Percentiles rank a stretch among this genome's conserved stretches.
Conservation (phyloP, 192 early-diverging fungal species). For the Martensiomyces pterosporus region DNA sequence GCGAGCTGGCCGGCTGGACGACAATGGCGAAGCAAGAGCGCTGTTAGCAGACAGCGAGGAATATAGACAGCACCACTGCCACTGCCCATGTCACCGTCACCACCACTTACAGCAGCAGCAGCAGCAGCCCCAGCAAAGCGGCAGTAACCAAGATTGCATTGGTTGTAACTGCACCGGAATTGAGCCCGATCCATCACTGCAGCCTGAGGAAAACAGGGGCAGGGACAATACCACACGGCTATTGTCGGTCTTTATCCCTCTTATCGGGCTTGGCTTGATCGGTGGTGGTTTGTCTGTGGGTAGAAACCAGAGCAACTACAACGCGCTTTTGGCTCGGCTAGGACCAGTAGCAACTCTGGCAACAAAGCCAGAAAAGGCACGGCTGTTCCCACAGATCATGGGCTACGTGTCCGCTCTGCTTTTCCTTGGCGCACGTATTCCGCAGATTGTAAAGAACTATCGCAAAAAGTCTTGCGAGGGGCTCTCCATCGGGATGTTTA, state of each 20-base stretch:
- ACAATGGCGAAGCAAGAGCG: not conserved
- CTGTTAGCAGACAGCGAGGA: not conserved
- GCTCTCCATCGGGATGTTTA: slow-evolving; percentile 68
- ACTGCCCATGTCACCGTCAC: not conserved
- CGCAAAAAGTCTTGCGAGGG: slow-evolving; percentile 63
- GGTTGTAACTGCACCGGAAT: too few species aligned
- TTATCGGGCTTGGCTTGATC: too few species aligned
- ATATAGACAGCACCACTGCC: not conserved
- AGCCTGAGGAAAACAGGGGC: too few species aligned
- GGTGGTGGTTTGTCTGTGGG: not conserved
- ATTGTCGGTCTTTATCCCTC: too few species aligned
- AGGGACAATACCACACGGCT: too few species aligned
- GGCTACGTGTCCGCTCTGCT: slow-evolving; percentile 65
- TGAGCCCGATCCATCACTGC: too few species aligned
- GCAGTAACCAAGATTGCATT: too few species aligned
- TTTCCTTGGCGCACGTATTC: slow-evolving; percentile 65
- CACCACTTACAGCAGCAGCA: not conserved
- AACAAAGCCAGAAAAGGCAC: slow-evolving; percentile 6
- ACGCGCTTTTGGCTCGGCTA: not conserved
- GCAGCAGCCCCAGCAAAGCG: too few species aligned
- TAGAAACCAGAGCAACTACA: not conserved
- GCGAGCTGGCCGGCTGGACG: not conserved
- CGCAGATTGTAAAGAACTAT: slow-evolving; percentile 73
- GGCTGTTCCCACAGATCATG: slow-evolving; percentile 52
- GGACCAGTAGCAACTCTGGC: slow-evolving; percentile 1